Base-by-base conservation (phyloP, 202 grass and related monocot genomes). In the Dendrocalamus latiflorus region DNA sequence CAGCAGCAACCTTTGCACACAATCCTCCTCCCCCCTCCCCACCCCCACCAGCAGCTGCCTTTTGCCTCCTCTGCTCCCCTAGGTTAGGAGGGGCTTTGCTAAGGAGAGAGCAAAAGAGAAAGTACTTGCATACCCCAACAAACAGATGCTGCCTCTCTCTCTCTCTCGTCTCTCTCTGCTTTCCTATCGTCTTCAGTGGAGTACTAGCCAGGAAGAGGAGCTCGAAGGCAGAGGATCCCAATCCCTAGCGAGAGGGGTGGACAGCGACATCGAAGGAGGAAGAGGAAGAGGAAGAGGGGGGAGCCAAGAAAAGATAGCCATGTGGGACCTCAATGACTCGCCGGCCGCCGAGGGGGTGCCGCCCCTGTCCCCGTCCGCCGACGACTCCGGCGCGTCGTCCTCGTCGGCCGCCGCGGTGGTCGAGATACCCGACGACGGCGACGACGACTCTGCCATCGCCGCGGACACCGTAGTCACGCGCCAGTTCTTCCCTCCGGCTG, bases 321-420 rank as follows among this genome's bases (percentile, higher is more conserved):
- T 90, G 88, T 90, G 88, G 88, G 84, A 90, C 69, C 88, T 90
- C 71, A 90, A 91, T 65, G 79, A 89, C 75, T 81, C 72, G n/a
- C n/a, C n/a, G n/a, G n/a, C n/a, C n/a, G n/a, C n/a, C n/a, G n/a
- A n/a, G n/a, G n/a, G n/a, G n/a, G 3, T 68, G 79, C 21, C 25
- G 36, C 18, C 61, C 58, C 71, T 68, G 41, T 91, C 78, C 24
- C 81, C 78, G 11, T 86, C 86, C 34, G 80, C 81, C 18, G 83
- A 87, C 68, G 95, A 98, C 51, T 89, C 90, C 60, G 86, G 86
- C 49, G 92, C n/a, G n/a, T n/a, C 70, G 34, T 90, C 88, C 25
- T 87, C 84, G 5, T 90, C 88, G 0, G 88, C 80, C 3, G 68
- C 80, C 12, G 88, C 84, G n/a, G 5, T 30, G 1, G 88, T 80